Base-by-base conservation (phyloP, 2,329 filamentous ascomycete species). In the Neobulgaria alba region DNA sequence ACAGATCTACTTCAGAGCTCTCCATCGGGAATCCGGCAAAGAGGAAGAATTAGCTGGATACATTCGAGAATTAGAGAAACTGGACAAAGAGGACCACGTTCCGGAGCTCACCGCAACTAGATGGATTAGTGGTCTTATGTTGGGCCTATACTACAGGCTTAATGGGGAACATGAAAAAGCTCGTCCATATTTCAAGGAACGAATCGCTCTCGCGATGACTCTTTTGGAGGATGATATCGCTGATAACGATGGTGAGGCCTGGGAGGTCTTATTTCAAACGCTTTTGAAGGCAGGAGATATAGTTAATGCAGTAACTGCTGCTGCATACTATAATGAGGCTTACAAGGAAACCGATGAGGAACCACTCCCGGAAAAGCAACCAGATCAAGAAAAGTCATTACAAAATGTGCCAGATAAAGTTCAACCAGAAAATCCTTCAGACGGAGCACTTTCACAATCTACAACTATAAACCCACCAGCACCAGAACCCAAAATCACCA, bases 41-140 rank as follows among this genome's bases (percentile, higher is more conserved):
- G 10, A 12, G 4, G 30, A 33, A 29, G 40, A 40, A 42, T 40
- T 38, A 38, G 33, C 20, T n/a, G 41, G 40, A 18, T 43, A 35
- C 31, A 42, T 50, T 36, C 42, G 41, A 16, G 43, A 36, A 30
- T 42, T 50, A 17, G 29, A 48, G 15, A 39, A 48, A 21, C 31
- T 50, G 12, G 37, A 39, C 18, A 39, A 39, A 16, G 26, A 33
- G 33, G 37, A 39, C n/a, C 29, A 33, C 12, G 4, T 16, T 8
- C 18, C 37, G 5, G 29, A 21, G n/a, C 33, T 39, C 16, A 14
- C 15, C n/a, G 2, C 37, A 9, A 16, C 29, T 3, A 12, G 4
- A 9, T 33, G 23, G 14, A 10, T 12, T 3, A 7, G 12, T 9
- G 37, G 37, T 23, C 29, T 39, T 33, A 21, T 33, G 12, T n/a